These are phyloP conservation scores for Suhomyces pyralidae DNA, from an alignment of 805 yeast species.

Conservation along the genomic window DNA sequence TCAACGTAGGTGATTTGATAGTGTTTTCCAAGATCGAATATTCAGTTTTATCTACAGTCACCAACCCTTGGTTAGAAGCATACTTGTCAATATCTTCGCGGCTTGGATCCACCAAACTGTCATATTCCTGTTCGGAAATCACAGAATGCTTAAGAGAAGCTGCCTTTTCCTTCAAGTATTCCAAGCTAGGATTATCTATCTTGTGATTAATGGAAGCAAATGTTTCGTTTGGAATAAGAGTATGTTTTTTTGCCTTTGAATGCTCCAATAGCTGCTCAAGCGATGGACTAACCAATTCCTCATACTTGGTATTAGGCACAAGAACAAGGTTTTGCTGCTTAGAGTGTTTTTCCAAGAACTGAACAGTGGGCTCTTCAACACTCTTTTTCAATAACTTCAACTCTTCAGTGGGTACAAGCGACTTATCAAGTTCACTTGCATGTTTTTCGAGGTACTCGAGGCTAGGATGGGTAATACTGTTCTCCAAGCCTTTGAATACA, in stretches of 20 bases:
- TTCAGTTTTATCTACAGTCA: conserved; percentile 11
- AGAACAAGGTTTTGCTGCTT: conserved; percentile 1
- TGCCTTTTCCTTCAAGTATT: conserved; percentile 15
- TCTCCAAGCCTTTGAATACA: conserved; percentile 9
- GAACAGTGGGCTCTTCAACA: conserved; percentile 20
- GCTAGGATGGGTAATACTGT: conserved; percentile 8
- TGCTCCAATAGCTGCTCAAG: conserved; percentile 6
- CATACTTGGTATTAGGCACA: conserved; percentile 5
- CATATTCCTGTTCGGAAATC: conserved; percentile 12
- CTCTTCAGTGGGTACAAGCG: not conserved
- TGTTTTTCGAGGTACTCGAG: conserved; percentile 6
- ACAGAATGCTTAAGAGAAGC: conserved; percentile 5
- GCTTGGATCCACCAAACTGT: conserved; percentile 8
- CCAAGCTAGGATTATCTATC: conserved; percentile 14
- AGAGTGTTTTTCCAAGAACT: conserved; percentile 17
- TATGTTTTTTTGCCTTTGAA: not conserved
- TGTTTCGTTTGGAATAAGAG: not conserved
- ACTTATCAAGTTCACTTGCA: not conserved
- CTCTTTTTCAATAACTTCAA: not conserved
- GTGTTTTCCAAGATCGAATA: conserved; percentile 6
- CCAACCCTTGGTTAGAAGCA: conserved; percentile 13
- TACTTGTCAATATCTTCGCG: conserved; percentile 3
- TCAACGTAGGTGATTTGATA: conserved; percentile 8
- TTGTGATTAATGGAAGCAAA: no score
- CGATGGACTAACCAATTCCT: conserved; percentile 9